These are phyloP conservation scores for Linum usitatissimum DNA, from an alignment of 345 rosid species.

Conservation along the genomic window DNA sequence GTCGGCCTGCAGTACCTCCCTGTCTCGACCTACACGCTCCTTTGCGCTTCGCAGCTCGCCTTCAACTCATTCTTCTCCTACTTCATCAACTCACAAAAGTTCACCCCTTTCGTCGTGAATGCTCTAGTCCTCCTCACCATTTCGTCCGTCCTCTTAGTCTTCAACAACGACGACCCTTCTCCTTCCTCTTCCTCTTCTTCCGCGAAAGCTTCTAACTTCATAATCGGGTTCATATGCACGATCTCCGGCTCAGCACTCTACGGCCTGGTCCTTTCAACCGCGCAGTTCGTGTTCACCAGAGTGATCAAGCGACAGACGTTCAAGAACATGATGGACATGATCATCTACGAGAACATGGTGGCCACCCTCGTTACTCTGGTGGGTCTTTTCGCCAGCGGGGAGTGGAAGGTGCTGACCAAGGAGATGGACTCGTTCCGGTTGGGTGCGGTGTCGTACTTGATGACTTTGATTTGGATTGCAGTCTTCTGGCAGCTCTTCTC, in stretches of 20 bases:
- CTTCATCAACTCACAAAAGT: constrained; percentile 35
- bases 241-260: constrained; percentile 32
- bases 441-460: constrained; percentile 38
- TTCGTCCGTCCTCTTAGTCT: constrained; percentile 38
- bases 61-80: constrained; percentile 47
- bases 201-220: constrained; percentile 19
- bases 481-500: constrained; percentile 37
- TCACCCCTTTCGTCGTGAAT: constrained; percentile 33
- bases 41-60: constrained; percentile 35
- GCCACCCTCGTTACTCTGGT: constrained; percentile 27
- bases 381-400: constrained; percentile 47
- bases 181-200: constrained; percentile 1
- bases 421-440: constrained; percentile 39
- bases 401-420: constrained; percentile 28
- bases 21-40: constrained; percentile 34
- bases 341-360: constrained; percentile 27
- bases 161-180: constrained; percentile 8
- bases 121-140: constrained; percentile 39
- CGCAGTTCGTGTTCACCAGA: constrained; percentile 32
- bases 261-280: constrained; percentile 30
- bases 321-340: constrained; percentile 29
- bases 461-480: constrained; percentile 34
- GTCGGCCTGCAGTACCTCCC: constrained; percentile 48
- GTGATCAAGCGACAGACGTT: constrained; percentile 28
- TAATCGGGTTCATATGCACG: constrained; percentile 37